phyloP scores from a whole-genome alignment of 768 basidiomycete species.

The Polyporus arcularius region DNA sequence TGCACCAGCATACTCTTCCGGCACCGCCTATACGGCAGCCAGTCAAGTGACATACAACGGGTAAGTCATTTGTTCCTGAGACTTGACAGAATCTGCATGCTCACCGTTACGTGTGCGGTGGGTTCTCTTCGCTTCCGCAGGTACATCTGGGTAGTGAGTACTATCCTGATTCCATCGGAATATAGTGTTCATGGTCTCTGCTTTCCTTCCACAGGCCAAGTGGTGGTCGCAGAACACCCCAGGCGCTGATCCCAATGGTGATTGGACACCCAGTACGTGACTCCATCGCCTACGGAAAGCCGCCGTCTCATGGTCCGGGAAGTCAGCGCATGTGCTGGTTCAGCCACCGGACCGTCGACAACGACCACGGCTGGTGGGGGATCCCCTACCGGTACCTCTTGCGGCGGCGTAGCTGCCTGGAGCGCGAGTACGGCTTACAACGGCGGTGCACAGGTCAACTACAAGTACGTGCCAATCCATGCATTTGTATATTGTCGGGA shows the following conservation, averaged over 20 bases:
- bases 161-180: not conserved
- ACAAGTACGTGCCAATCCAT: constrained; percentile 39
- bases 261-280: constrained; percentile 64
- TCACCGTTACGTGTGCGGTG: constrained; percentile 7
- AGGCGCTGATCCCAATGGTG: constrained; percentile 48
- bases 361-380: constrained; percentile 18
- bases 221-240: constrained; percentile 56
- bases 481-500: constrained; percentile 1
- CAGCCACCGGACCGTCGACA: constrained; percentile 26
- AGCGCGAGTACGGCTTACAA: constrained; percentile 46
- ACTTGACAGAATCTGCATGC: not conserved
- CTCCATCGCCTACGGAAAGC: not conserved
- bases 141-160: constrained; percentile 63
- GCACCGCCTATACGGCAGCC: constrained; percentile 52
- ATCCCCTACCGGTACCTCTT: constrained; percentile 35
- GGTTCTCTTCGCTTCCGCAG: constrained; percentile 29
- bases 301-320: not conserved
- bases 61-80: constrained; percentile 34
- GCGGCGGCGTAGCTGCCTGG: constrained; percentile 56
- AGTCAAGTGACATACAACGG: constrained; percentile 56
- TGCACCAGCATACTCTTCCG: constrained; percentile 52
- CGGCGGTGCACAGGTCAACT: constrained; percentile 54
- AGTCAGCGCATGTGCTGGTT: constrained; percentile 58
- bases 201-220: constrained; percentile 48
- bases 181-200: not conserved